Evolutionary conservation across 257 asterid genomes (phyloP), one percentile per base, ranked within the genome.

Genomic region (Petrea volubilis): DNA sequence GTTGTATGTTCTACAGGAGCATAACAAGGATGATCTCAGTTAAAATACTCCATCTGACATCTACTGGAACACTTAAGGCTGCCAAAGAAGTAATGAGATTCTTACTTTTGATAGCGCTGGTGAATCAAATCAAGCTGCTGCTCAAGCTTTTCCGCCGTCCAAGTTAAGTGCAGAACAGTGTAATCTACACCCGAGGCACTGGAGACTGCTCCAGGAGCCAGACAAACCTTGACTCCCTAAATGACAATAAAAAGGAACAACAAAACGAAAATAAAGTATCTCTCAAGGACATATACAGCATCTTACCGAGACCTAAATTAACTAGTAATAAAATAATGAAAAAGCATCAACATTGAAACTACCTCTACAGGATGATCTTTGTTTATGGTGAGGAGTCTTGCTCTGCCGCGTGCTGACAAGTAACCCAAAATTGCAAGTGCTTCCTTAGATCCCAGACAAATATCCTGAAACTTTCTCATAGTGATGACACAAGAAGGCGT

Each of bases 211-310:
- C 80, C 88, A 44, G 83, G 68, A 50, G 86, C 79, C 76, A 92
- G 90, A 74, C 85, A 84, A 43, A 92, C 78, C 83, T 90, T 92
- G 71, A 92, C 91, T 70, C 98, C 98, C 96, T 88, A 85, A 43
- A 47, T 25, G 63, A 71, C 49, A 68, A 70, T 11, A 73, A 70
- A 36, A 17, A 11, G 9, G n/a, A n/a, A n/a, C n/a, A n/a, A n/a
- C n/a, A 12, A 31, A 33, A 49, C 11, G 28, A n/a, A 62, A 47
- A 31, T 1, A 0, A 6, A 34, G 0, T 3, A 72, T 49, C 43
- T 52, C 40, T 46, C 63, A 51, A 34, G 53, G 47, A 40, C 29
- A 60, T 60, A 20, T 21, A 33, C 5, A 6, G 18, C 49, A 3
- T 44, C 33, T 60, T 20, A 44, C 21, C n/a, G 20, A 33, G 62